A percentile compares a stretch with the other conserved stretches of the same genome.
Conservation (phyloP, 1,139 yeast species). For the Kodamaea sp. region DNA sequence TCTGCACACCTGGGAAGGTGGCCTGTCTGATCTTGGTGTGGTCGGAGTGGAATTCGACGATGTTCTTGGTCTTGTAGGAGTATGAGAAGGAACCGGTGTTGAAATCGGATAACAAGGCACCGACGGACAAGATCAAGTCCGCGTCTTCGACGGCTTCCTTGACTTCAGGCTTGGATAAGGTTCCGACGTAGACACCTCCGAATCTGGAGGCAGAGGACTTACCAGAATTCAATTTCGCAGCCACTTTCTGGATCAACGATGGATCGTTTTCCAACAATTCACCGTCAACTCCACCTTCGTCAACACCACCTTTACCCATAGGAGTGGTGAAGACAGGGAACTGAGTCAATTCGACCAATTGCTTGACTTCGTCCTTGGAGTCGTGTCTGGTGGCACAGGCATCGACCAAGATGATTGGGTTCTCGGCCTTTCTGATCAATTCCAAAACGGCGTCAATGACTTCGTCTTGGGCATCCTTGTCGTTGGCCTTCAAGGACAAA, state of each 20-base stretch:
- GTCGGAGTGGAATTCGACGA: conserved; percentile 89
- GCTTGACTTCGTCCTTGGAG: conserved; percentile 60
- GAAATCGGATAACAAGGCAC: conserved; percentile 84
- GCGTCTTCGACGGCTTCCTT: conserved; percentile 74
- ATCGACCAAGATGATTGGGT: conserved; percentile 79
- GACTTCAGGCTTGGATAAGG: conserved; percentile 73
- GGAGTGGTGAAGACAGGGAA: conserved; percentile 88
- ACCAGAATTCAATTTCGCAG: conserved; percentile 25
- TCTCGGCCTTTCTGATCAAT: conserved; percentile 56
- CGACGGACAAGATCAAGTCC: conserved; percentile 76
- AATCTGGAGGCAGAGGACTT: conserved; percentile 58
- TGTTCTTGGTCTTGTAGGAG: conserved; percentile 74
- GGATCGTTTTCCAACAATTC: conserved; percentile 30
- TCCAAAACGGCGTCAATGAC: conserved; percentile 59
- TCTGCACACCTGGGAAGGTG: conserved; percentile 73
- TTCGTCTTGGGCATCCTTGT: conserved; percentile 69
- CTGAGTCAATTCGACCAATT: conserved; percentile 67
- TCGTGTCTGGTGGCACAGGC: conserved; percentile 85
- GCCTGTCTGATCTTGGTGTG: conserved; percentile 77
- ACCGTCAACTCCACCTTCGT: conserved; percentile 53
- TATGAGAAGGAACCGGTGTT: conserved; percentile 89
- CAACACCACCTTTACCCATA: conserved; percentile 83
- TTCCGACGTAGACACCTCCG: conserved; percentile 87
- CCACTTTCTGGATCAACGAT: conserved; percentile 25
- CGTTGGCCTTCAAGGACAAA: conserved; percentile 61